phyloP scores from a whole-genome alignment of 1,139 yeast species.

The Sugiyamaella japonica region DNA sequence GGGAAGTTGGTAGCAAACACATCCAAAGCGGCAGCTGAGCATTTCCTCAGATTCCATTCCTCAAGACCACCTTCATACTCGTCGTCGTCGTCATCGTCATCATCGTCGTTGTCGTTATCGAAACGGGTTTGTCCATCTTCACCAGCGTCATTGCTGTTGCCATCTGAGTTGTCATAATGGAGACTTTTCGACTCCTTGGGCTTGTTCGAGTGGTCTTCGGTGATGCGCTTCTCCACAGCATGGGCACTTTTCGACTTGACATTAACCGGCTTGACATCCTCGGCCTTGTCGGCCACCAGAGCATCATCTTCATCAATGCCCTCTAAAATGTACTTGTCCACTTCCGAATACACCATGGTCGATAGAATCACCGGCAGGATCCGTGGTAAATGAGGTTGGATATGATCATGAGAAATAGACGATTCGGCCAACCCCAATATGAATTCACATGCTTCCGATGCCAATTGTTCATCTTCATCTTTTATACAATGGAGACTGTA shows the following conservation, averaged over 20 bases:
- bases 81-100: constrained; percentile 53
- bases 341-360: constrained; percentile 87
- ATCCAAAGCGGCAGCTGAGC: constrained; percentile 92
- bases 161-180: too few species aligned
- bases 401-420: constrained; percentile 43
- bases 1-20: constrained; percentile 71
- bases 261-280: constrained; percentile 79
- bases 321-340: constrained; percentile 71
- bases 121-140: too few species aligned
- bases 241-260: constrained; percentile 72
- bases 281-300: constrained; percentile 80
- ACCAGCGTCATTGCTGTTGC: too few species aligned
- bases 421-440: constrained; percentile 72
- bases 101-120: constrained; percentile 45
- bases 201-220: constrained; percentile 19
- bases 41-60: constrained; percentile 90
- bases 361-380: constrained; percentile 74
- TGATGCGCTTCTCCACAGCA: constrained; percentile 38
- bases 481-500: constrained; percentile 81
- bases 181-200: constrained; percentile 19
- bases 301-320: constrained; percentile 58
- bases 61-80: constrained; percentile 68
- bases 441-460: constrained; percentile 92
- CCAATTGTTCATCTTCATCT: constrained; percentile 67
- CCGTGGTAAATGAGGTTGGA: constrained; percentile 53